Conservation (phyloP, 345 rosid species). For the Boechera stricta region DNA sequence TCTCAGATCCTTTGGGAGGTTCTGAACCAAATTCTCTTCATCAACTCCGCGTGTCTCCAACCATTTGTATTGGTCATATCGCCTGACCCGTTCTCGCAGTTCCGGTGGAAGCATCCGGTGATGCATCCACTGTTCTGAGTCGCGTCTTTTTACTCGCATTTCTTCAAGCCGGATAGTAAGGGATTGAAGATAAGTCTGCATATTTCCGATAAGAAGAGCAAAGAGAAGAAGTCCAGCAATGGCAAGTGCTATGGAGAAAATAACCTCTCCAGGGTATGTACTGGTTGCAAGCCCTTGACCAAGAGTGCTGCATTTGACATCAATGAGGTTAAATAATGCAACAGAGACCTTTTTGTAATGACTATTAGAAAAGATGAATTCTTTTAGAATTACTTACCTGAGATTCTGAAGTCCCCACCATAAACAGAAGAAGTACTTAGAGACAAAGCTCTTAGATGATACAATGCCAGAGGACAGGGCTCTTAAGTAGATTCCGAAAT, state of each 20-base stretch:
- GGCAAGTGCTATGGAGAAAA: slow-evolving; percentile 85
- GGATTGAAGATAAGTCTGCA: slow-evolving; percentile 99
- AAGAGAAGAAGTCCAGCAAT: slow-evolving; percentile 91
- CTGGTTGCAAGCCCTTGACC: slow-evolving; percentile 98
- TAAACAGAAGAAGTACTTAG: slow-evolving; percentile 84
- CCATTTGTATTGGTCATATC: slow-evolving; percentile 98
- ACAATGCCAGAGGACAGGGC: slow-evolving; percentile 80
- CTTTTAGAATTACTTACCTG: slow-evolving; percentile 54
- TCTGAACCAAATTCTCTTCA: slow-evolving; percentile 85
- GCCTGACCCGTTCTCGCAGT: slow-evolving; percentile 82
- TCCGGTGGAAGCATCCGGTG: slow-evolving; percentile 94
- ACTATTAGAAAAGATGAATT: neutral
- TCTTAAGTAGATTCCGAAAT: slow-evolving; percentile 70
- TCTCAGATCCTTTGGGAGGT: slow-evolving; percentile 92
- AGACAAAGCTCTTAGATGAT: slow-evolving; percentile 72
- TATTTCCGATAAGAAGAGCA: slow-evolving; percentile 95
- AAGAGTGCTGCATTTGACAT: slow-evolving; percentile 68
- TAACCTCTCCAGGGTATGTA: slow-evolving; percentile 80
- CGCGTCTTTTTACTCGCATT: slow-evolving; percentile 97
- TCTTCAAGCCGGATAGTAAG: slow-evolving; percentile 95
- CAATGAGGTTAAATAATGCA: slow-evolving; percentile 7
- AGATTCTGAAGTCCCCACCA: slow-evolving; percentile 99
- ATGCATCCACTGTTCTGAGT: slow-evolving; percentile 99
- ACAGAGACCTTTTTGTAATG: neutral
- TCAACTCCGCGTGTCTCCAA: slow-evolving; percentile 96